These are phyloP conservation scores for Excoecaria agallocha DNA, from an alignment of 345 rosid species.

Conservation along the genomic window DNA sequence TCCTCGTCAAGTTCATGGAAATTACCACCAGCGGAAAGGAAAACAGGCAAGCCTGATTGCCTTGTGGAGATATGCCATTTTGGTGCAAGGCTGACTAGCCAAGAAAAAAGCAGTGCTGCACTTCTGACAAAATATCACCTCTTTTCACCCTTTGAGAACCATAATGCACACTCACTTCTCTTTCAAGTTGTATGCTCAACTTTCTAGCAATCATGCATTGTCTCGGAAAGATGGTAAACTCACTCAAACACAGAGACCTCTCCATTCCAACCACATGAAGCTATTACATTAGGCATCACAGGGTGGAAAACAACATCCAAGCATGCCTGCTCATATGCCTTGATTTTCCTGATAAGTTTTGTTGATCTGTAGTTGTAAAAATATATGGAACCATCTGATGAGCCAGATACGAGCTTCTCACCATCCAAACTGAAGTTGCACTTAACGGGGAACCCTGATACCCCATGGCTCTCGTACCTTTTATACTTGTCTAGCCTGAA, in stretches of 20 bases:
- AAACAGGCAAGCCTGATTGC: no score
- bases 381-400: conserved; percentile 73
- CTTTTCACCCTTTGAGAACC: not conserved
- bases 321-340: conserved; percentile 68
- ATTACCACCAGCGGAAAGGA: no score
- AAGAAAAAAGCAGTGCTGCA: no score
- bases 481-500: conserved; percentile 78
- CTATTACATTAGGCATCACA: conserved; percentile 51
- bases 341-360: conserved; percentile 48
- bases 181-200: not conserved
- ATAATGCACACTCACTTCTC: not conserved
- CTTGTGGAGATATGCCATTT: no score
- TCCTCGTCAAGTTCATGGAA: no score
- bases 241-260: conserved; percentile 47
- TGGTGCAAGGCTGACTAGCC: no score
- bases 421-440: conserved; percentile 76
- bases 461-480: conserved; percentile 69
- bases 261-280: conserved; percentile 80
- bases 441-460: conserved; percentile 78
- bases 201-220: not conserved
- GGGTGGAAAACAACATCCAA: conserved; percentile 70
- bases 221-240: not conserved
- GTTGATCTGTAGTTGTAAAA: conserved; percentile 49
- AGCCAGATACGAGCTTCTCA: conserved; percentile 63
- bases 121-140: no score